Percentiles rank a stretch among this genome's conserved stretches.
Conservation (phyloP, 2,329 filamentous ascomycete species). For the Sporothrix pseudoabietina region DNA sequence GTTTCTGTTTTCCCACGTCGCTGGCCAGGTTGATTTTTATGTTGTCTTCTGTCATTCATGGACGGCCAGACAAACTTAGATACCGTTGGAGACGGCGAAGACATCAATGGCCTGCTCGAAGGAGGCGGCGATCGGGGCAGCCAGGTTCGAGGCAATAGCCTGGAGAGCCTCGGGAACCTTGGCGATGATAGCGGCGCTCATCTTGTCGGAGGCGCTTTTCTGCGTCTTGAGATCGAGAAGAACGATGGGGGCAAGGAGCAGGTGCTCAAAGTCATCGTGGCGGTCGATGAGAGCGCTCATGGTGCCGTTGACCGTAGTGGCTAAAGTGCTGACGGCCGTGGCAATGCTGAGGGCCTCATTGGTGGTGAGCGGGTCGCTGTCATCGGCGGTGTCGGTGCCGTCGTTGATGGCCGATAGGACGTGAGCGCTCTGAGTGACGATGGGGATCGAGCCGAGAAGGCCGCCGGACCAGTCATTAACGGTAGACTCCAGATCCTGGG, state of each 20-base stretch:
- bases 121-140: conserved; percentile 44
- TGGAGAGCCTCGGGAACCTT: conserved; percentile 46
- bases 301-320: conserved; percentile 44
- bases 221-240: conserved; percentile 47
- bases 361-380: conserved; percentile 45
- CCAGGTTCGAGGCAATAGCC: conserved; percentile 42
- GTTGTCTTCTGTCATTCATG: background rate
- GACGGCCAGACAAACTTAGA: background rate
- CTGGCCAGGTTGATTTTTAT: background rate
- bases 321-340: conserved; percentile 43
- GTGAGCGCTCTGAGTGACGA: conserved; percentile 44
- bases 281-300: conserved; percentile 45
- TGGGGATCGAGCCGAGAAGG: conserved; percentile 46
- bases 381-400: conserved; percentile 44
- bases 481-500: conserved; percentile 34
- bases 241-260: conserved; percentile 49
- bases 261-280: conserved; percentile 50
- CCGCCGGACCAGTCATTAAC: conserved; percentile 46
- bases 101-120: conserved; percentile 45
- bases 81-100: conserved; percentile 30
- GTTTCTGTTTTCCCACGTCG: background rate
- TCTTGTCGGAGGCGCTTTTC: conserved; percentile 45
- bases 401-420: conserved; percentile 47
- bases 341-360: conserved; percentile 47
- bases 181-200: conserved; percentile 44